Evolutionary conservation across 148 eudicot genomes (phyloP).

Genomic region (Arctostaphylos glauca): DNA sequence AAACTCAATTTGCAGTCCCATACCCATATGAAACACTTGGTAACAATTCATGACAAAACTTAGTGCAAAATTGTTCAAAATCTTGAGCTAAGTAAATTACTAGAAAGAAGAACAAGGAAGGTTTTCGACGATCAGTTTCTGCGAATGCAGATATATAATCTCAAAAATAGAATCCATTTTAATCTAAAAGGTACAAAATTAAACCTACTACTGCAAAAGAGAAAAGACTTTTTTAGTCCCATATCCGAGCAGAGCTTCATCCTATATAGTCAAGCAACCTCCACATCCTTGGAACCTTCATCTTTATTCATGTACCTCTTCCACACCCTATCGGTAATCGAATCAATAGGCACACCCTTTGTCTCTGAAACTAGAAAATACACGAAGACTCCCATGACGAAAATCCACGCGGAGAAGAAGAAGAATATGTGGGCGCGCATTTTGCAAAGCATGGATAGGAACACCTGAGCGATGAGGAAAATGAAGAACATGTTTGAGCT

Average conservation of each 20-base stretch:
- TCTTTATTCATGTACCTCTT: constrained; percentile 22
- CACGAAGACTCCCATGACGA: constrained; percentile 37
- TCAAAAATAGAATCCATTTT: not conserved
- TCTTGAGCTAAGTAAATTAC: not conserved
- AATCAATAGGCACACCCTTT: constrained; percentile 37
- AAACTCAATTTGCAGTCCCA: not conserved
- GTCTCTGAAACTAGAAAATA: constrained; percentile 44
- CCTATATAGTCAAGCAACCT: constrained; percentile 8
- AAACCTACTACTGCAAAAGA: not conserved
- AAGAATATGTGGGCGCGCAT: constrained; percentile 40
- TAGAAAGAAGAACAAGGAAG: not conserved
- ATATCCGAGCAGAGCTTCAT: not conserved
- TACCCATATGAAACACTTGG: not conserved
- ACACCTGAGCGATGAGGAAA: constrained; percentile 39
- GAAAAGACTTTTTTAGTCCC: not conserved
- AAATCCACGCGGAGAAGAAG: constrained; percentile 50
- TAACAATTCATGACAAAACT: not conserved
- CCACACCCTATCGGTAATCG: constrained; percentile 37
- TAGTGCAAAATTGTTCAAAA: not conserved
- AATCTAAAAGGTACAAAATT: not conserved
- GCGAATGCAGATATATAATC: not conserved
- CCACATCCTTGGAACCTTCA: constrained; percentile 16
- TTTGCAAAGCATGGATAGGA: constrained; percentile 39
- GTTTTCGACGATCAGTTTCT: not conserved
- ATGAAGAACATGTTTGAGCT: constrained; percentile 56